Evolutionary conservation across 2,329 filamentous ascomycete genomes (phyloP), one percentile per base, ranked within the genome.

Genomic region (Colletotrichum melonis): DNA sequence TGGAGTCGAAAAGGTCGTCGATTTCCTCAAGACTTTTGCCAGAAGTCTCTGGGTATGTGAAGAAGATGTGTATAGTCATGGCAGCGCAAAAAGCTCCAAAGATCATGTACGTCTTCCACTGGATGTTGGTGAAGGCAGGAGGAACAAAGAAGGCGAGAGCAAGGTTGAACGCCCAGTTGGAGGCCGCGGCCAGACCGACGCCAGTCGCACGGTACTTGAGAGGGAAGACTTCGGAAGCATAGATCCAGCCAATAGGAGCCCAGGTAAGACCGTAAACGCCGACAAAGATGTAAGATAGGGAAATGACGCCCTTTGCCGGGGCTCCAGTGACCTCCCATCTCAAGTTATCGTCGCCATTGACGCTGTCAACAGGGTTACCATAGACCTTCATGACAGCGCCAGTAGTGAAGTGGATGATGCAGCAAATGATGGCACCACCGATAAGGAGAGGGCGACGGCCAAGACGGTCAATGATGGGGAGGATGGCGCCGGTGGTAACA

Each of bases 131-230:
- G 19, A 77, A 70, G 8, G 67, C 64, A 26, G 84, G 82, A 1
- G 86, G 86, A 1, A 87, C 84, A 67, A 88, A 87, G 74, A 84
- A 86, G 4, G 84, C 85, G 14, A 88, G 81, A 2, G 86, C 86
- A 68, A 87, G 86, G 77, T 87, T 88, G 79, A 87, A 87, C 2
- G 82, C 81, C 86, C 86, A 88, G 78, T 87, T 88, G 4, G 82
- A 81, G 1, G 88, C 86, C 0, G 88, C 89, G 0, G 87, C 80
- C 3, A 90, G 80, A 22, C 87, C 86, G 7, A 89, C 87, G 62
- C 86, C 88, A 78, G 89, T 90, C 68, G 86, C 87, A 72, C 88
- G 84, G 32, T 87, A 83, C 59, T 81, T 83, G 24, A 87, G 79
- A 35, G 86, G 86, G 77, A 84, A 85, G 28, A 86, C 80, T 63